These are phyloP conservation scores for Dothistroma septosporum DNA, from an alignment of 2,329 filamentous ascomycete genomes.

Conservation along the genomic window DNA sequence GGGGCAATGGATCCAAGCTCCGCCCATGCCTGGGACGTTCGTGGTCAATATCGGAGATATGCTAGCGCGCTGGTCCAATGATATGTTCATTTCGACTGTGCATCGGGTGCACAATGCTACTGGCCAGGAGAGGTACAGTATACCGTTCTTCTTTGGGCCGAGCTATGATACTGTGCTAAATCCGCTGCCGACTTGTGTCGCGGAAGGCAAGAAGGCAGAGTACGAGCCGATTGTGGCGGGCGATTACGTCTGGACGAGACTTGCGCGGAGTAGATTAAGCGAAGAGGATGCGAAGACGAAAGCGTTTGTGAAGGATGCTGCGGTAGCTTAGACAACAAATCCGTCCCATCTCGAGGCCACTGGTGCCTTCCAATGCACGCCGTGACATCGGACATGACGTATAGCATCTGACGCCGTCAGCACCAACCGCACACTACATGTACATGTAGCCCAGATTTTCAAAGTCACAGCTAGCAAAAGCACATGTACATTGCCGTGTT, in stretches of 20 bases:
- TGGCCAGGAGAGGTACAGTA: constrained; percentile 38
- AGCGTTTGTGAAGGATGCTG: neutral
- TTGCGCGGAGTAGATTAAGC: constrained; percentile 20
- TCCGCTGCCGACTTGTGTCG: constrained; percentile 20
- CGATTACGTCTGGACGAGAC: constrained; percentile 23
- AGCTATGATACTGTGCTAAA: constrained; percentile 35
- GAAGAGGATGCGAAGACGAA: constrained; percentile 18
- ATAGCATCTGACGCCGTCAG: neutral
- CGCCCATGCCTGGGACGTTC: constrained; percentile 44
- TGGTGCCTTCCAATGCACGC: neutral
- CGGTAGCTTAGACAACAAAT: neutral
- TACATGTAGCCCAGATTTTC: neutral
- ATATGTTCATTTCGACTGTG: constrained; percentile 42
- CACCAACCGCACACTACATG: neutral
- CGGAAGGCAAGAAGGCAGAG: constrained; percentile 12
- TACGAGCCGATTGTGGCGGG: constrained; percentile 26
- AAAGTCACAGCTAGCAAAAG: neutral
- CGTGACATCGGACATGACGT: neutral
- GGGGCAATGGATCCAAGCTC: constrained; percentile 42
- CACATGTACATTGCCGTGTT: neutral
- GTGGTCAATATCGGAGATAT: constrained; percentile 52
- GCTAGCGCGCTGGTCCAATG: constrained; percentile 47
- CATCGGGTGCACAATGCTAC: constrained; percentile 47
- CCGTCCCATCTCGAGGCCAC: neutral
- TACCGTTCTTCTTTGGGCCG: constrained; percentile 49